phyloP scores from a whole-genome alignment of 2,329 filamentous ascomycete genomes.

The Pseudocercospora musae region DNA sequence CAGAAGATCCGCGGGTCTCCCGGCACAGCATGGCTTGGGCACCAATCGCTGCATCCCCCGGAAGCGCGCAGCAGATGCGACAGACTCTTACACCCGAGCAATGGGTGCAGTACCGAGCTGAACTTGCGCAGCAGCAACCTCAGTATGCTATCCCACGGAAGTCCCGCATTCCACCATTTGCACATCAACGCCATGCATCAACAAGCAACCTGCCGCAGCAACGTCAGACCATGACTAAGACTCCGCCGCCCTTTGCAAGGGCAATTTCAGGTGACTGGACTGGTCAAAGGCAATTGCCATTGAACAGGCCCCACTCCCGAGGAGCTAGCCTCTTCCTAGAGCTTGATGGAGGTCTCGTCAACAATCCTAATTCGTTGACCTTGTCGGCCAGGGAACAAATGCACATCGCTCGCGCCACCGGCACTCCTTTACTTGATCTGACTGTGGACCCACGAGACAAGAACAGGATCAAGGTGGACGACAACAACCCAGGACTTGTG shows the following conservation, averaged over 20 bases:
- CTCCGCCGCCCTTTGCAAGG: constrained; percentile 44
- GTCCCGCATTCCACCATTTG: constrained; percentile 26
- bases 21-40: constrained; percentile 75
- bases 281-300: constrained; percentile 32
- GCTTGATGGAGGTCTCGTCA: constrained; percentile 5
- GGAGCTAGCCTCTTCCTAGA: constrained; percentile 29
- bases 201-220: constrained; percentile 21
- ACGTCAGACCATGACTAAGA: constrained; percentile 30
- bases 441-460: constrained; percentile 46
- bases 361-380: constrained; percentile 51
- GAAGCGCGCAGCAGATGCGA: constrained; percentile 46
- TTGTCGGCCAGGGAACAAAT: constrained; percentile 87
- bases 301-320: constrained; percentile 31
- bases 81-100: constrained; percentile 69
- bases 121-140: constrained; percentile 48
- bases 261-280: constrained; percentile 47
- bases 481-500: constrained; percentile 57
- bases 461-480: constrained; percentile 28
- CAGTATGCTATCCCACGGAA: constrained; percentile 45
- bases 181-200: constrained; percentile 29
- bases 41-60: constrained; percentile 59
- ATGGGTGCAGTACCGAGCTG: constrained; percentile 75
- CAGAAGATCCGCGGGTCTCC: constrained; percentile 42
- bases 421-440: constrained; percentile 70
- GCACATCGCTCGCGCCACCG: constrained; percentile 78